Conservation (phyloP, 2,329 filamentous ascomycete species). For the Rhytidhysteron rufulum region DNA sequence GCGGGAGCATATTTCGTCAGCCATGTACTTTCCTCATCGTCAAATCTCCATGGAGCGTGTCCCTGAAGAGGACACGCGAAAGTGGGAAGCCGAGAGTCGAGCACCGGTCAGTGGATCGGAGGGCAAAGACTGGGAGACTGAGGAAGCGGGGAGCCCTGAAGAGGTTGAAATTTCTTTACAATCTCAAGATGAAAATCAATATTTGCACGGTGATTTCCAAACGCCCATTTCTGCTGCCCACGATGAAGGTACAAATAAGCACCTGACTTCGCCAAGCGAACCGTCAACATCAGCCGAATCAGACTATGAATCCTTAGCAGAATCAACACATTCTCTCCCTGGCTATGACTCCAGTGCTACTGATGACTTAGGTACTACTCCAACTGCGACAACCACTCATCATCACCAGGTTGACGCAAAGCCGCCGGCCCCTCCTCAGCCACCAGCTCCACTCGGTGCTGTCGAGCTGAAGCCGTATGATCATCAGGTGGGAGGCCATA, state of each 20-base stretch:
- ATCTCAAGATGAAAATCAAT: conserved; percentile 58
- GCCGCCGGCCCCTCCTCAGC: conserved; percentile 30
- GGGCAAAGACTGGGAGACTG: conserved; percentile 25
- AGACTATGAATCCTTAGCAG: conserved; percentile 38
- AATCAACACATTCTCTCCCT: conserved; percentile 41
- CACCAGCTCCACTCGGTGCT: conserved; percentile 68
- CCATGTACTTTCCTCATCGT: conserved; percentile 76
- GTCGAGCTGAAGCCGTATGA: conserved; percentile 96
- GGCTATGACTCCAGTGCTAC: conserved; percentile 52
- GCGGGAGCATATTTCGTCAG: conserved; percentile 83
- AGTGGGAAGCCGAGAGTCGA: conserved; percentile 21
- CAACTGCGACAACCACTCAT: conserved; percentile 27
- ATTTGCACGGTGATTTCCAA: conserved; percentile 57
- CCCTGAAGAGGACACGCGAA: conserved; percentile 18
- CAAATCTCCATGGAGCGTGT: conserved; percentile 43
- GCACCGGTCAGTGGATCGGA: conserved; percentile 17
- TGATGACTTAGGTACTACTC: conserved; percentile 47
- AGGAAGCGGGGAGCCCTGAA: conserved; percentile 34
- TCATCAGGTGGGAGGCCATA: conserved; percentile 96
- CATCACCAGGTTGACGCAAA: conserved; percentile 28
- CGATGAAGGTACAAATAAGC: conserved; percentile 28
- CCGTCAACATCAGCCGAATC: conserved; percentile 35
- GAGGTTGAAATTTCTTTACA: conserved; percentile 62
- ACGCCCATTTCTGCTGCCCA: conserved; percentile 36
- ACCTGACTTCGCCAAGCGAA: conserved; percentile 28